Conservation (phyloP, 1,284 basidiomycete genomes). For the Leccinum pachyderme region DNA sequence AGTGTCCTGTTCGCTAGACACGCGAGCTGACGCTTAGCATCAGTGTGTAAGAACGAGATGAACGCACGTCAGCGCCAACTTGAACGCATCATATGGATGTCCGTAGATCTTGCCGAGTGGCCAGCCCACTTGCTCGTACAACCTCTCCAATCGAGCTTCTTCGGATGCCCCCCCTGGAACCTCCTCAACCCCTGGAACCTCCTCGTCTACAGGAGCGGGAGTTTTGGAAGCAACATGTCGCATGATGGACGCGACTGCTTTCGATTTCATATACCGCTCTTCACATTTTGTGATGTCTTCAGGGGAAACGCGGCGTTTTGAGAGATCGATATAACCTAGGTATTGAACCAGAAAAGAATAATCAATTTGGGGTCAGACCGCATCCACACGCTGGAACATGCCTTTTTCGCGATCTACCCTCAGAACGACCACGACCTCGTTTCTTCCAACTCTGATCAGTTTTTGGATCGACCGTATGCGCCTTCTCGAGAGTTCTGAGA, state of each 20-base stretch:
- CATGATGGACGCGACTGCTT: conserved; percentile 91
- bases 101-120: conserved; percentile 91
- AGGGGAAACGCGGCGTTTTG: conserved; percentile 98
- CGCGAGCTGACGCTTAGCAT: conserved; percentile 2
- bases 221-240: conserved; percentile 89
- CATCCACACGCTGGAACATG: conserved; percentile 26
- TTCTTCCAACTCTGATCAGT: conserved; percentile 94
- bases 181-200: conserved; percentile 30
- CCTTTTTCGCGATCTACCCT: conserved; percentile 99
- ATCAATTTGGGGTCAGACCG: not conserved
- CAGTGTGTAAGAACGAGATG: conserved; percentile 1
- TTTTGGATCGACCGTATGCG: conserved; percentile 99
- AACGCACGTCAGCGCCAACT: conserved; percentile 87
- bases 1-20: conserved; percentile 77
- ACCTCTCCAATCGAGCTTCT: conserved; percentile 73
- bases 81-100: conserved; percentile 98
- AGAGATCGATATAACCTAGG: conserved; percentile 97
- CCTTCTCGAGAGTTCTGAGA: conserved; percentile 94
- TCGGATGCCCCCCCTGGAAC: conserved; percentile 51
- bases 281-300: conserved; percentile 99
- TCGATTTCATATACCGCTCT: conserved; percentile 97
- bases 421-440: conserved; percentile 98
- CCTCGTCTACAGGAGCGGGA: conserved; percentile 17
- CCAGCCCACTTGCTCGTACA: conserved; percentile 94
- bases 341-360: not conserved